Percentiles rank a stretch among this genome's conserved stretches.
phyloP scores from a whole-genome alignment of 129 eudicot species.

The Glebionis coronaria region DNA sequence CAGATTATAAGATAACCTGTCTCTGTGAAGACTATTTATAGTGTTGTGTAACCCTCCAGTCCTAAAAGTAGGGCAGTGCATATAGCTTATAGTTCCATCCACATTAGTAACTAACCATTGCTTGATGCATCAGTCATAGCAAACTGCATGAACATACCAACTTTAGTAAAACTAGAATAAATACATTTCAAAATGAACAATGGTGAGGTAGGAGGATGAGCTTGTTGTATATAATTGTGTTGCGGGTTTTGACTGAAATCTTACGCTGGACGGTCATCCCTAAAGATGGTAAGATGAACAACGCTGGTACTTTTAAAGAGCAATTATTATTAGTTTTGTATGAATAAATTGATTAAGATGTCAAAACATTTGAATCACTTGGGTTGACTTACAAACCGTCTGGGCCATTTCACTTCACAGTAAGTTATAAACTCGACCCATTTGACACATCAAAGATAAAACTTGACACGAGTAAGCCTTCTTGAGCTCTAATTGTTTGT shows the following conservation, averaged over 20 bases:
- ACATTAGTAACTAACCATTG: conserved; percentile 55
- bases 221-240: neutral
- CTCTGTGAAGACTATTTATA: neutral
- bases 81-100: conserved; percentile 43
- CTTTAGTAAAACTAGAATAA: neutral
- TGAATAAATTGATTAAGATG: conserved; percentile 7
- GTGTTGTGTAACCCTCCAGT: neutral
- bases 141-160: conserved; percentile 35
- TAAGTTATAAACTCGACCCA: neutral
- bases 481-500: neutral
- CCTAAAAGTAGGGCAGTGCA: neutral
- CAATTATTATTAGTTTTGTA: neutral
- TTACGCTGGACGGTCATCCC: too few relatives aligned
- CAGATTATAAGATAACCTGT: too few relatives aligned
- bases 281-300: too few relatives aligned
- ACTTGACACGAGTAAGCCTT: neutral
- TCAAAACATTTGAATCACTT: neutral
- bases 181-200: neutral
- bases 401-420: too few relatives aligned
- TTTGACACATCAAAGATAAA: neutral
- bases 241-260: neutral
- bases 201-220: neutral
- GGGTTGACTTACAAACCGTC: neutral
- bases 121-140: conserved; percentile 44
- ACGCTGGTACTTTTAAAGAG: neutral